Evolutionary conservation across 2,329 filamentous ascomycete species (phyloP), one percentile per base, ranked within the genome.

Genomic region (Pestalotiopsis sp.): DNA sequence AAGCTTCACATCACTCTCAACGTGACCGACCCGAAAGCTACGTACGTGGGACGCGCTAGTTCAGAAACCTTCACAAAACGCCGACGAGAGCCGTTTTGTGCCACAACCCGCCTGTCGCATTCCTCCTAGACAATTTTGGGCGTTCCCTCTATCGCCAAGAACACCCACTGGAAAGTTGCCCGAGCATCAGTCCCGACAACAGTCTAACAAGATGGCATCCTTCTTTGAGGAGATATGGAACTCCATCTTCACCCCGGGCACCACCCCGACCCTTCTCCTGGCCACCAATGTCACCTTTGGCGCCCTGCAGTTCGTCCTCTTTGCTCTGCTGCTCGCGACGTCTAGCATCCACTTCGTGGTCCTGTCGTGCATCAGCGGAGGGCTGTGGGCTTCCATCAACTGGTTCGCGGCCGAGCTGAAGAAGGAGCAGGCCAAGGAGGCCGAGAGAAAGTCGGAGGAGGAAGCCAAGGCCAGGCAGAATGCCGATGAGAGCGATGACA

Each of bases 381-480:
- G 93, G 4, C 86, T 98, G 45, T 99, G 96, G 96, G 94, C 89
- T 84, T 90, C 92, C 68, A 95, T 98, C 83, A 98, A 98, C 87
- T 99, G 96, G 96, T 98, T 99, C 78, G 94, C 93, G 67, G 83
- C 83, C 60, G 95, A 90, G 82, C 78, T 90, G 63, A 82, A 81
- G 70, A 77, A 78, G 64, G 83, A 83, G 69, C 86, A 87, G 76
- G 81, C 76, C 56, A 79, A 75, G 36, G 79, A 83, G 70, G 81
- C 83, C 70, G 80, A 80, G 65, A 79, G 83, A 69, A 82, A 82
- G 75, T 77, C 80, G 71, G 78, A 78, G 64, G 72, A 76, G 45
- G 80, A 81, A 25, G 77, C 82, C 68, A 77, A 74, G 74, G 74
- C 70, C 67, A 74, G 70, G 72, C 77, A 73, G 70, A 76, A 67